phyloP scores from a whole-genome alignment of 2,329 filamentous ascomycete species.

The Penicillium glabrum region DNA sequence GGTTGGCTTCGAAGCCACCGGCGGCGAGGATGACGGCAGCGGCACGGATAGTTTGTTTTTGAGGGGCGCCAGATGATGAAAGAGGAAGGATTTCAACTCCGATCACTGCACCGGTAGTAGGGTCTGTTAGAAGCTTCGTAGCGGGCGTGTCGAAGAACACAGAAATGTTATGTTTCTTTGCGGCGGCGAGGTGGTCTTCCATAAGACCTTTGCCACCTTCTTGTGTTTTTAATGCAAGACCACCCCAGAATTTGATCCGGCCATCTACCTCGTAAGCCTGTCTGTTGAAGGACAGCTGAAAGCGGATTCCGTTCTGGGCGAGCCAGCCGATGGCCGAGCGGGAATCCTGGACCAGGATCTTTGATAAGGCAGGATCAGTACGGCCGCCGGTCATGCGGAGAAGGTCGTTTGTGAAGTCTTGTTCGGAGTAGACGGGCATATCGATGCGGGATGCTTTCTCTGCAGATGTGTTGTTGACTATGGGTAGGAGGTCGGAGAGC shows the following conservation, averaged over 20 bases:
- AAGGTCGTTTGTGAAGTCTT: constrained; percentile 59
- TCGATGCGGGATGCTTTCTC: constrained; percentile 55
- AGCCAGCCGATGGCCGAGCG: constrained; percentile 58
- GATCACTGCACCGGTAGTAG: constrained; percentile 15
- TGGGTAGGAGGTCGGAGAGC: constrained; percentile 56
- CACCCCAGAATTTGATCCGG: constrained; percentile 66
- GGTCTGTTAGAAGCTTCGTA: constrained; percentile 24
- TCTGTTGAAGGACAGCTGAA: constrained; percentile 63
- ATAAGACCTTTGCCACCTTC: constrained; percentile 63
- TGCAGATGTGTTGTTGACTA: constrained; percentile 60
- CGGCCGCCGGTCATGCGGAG: constrained; percentile 56
- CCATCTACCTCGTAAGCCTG: constrained; percentile 66
- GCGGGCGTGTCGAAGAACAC: constrained; percentile 51
- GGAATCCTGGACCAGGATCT: constrained; percentile 53
- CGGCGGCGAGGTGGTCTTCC: constrained; percentile 48
- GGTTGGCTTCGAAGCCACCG: constrained; percentile 65
- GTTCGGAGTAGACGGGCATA: constrained; percentile 55
- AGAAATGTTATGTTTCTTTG: constrained; percentile 43
- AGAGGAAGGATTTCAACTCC: constrained; percentile 19
- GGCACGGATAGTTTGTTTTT: constrained; percentile 16
- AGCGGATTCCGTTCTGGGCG: constrained; percentile 53
- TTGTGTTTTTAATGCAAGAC: constrained; percentile 59
- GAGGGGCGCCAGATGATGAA: constrained; percentile 1
- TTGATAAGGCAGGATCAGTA: constrained; percentile 52
- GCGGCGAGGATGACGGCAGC: constrained; percentile 41